These are phyloP conservation scores for Mycena pura DNA, from an alignment of 768 basidiomycete genomes.

Conservation along the genomic window DNA sequence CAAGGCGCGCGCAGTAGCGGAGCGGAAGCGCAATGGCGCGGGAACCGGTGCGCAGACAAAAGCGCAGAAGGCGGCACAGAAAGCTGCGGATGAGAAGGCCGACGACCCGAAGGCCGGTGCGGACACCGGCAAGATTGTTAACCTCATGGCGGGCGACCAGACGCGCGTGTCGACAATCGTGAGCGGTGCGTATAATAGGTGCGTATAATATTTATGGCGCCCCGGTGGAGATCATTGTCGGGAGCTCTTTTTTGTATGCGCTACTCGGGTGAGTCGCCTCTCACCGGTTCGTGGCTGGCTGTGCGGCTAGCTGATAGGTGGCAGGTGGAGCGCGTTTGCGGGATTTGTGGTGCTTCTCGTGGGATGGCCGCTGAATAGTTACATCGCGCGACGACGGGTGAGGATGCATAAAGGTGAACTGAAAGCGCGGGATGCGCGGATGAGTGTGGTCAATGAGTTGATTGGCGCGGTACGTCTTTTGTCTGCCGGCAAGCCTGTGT, in stretches of 20 bases:
- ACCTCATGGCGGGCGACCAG: conserved; percentile 88
- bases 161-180: too few relatives aligned
- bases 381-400: background rate
- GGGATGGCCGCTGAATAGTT: conserved; percentile 19
- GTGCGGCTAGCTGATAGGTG: background rate
- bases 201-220: conserved; percentile 13
- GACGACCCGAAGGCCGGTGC: too few relatives aligned
- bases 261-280: too few relatives aligned
- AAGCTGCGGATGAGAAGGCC: too few relatives aligned
- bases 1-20: background rate
- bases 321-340: conserved; percentile 18
- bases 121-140: conserved; percentile 88
- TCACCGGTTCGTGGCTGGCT: conserved; percentile 43
- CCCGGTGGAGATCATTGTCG: conserved; percentile 19
- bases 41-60: background rate
- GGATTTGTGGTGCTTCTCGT: conserved; percentile 13
- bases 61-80: background rate
- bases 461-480: conserved; percentile 60
- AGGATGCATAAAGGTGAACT: conserved; percentile 65
- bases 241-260: conserved; percentile 15
- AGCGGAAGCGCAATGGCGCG: background rate
- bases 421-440: conserved; percentile 74
- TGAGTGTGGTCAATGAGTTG: conserved; percentile 80
- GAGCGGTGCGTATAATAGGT: too few relatives aligned
- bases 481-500: too few relatives aligned